These are phyloP conservation scores for Tylopilus sp. DNA, from an alignment of 768 basidiomycete genomes.

Conservation along the genomic window DNA sequence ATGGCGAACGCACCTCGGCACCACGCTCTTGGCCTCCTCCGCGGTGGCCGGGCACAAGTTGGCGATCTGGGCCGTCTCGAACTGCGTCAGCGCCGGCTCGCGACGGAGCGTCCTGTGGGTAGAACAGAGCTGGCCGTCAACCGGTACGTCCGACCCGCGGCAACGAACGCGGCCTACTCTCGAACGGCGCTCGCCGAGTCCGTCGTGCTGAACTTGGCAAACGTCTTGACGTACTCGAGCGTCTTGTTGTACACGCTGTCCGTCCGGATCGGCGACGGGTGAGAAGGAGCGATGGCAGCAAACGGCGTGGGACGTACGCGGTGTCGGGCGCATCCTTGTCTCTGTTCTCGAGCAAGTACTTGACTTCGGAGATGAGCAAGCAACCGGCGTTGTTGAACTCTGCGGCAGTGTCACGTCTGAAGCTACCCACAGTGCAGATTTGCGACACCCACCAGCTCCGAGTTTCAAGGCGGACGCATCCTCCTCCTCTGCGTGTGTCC, in stretches of 20 bases:
- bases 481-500: slow-evolving; percentile 70
- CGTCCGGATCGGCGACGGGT: neutral
- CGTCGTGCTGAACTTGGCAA: slow-evolving; percentile 85
- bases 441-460: slow-evolving; percentile 51
- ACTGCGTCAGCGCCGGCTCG: slow-evolving; percentile 78
- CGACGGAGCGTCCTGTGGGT: slow-evolving; percentile 64
- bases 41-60: slow-evolving; percentile 85
- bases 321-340: slow-evolving; percentile 88
- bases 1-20: slow-evolving; percentile 73
- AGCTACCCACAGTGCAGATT: neutral
- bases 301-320: slow-evolving; percentile 48
- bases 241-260: slow-evolving; percentile 90
- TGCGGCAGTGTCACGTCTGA: slow-evolving; percentile 24
- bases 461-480: slow-evolving; percentile 84
- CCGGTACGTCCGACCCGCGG: neutral
- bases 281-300: neutral
- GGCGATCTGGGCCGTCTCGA: slow-evolving; percentile 90
- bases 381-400: slow-evolving; percentile 93
- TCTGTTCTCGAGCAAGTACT: slow-evolving; percentile 82
- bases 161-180: slow-evolving; percentile 54
- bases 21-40: slow-evolving; percentile 88
- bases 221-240: slow-evolving; percentile 86
- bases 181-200: slow-evolving; percentile 84
- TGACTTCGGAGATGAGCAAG: slow-evolving; percentile 88
- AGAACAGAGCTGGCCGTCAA: neutral